Evolutionary conservation across 2,329 filamentous ascomycete species (phyloP).

Genomic region (Canariomyces notabilis): DNA sequence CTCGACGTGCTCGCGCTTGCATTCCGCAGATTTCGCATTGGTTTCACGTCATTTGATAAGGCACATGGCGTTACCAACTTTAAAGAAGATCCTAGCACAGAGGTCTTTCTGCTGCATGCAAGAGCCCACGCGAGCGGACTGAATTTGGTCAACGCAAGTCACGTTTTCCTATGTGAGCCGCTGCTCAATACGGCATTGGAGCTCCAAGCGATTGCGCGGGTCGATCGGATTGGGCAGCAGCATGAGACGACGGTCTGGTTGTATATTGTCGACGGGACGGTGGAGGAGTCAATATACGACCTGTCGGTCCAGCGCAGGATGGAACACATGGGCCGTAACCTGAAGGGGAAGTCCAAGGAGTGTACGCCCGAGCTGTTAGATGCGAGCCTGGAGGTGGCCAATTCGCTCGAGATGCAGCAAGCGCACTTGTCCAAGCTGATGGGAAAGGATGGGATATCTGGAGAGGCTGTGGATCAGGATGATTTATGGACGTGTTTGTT

Average conservation of each 20-base stretch:
- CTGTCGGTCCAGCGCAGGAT: constrained; percentile 75
- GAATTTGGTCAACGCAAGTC: constrained; percentile 86
- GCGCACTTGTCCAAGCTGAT: constrained; percentile 66
- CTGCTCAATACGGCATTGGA: constrained; percentile 90
- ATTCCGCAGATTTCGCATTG: constrained; percentile 67
- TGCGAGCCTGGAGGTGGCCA: constrained; percentile 69
- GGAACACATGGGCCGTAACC: constrained; percentile 60
- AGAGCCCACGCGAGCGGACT: constrained; percentile 83
- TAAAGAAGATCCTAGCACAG: constrained; percentile 64
- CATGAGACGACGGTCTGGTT: constrained; percentile 91
- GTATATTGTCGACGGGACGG: constrained; percentile 84
- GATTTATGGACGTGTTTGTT: constrained; percentile 91
- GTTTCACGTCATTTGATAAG: constrained; percentile 64
- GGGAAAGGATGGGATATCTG: constrained; percentile 62
- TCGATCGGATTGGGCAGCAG: constrained; percentile 89
- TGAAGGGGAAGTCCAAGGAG: constrained; percentile 38
- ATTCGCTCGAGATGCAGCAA: constrained; percentile 76
- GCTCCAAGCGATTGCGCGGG: constrained; percentile 88
- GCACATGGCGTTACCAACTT: constrained; percentile 68
- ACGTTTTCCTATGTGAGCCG: constrained; percentile 92
- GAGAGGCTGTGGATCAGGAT: constrained; percentile 71
- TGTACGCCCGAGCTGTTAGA: constrained; percentile 48
- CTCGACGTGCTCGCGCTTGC: constrained; percentile 67
- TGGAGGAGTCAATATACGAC: constrained; percentile 88
- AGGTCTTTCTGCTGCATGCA: constrained; percentile 86